Evolutionary conservation across 116 monocot genomes (phyloP).

Genomic region (Posidonia oceanica): DNA sequence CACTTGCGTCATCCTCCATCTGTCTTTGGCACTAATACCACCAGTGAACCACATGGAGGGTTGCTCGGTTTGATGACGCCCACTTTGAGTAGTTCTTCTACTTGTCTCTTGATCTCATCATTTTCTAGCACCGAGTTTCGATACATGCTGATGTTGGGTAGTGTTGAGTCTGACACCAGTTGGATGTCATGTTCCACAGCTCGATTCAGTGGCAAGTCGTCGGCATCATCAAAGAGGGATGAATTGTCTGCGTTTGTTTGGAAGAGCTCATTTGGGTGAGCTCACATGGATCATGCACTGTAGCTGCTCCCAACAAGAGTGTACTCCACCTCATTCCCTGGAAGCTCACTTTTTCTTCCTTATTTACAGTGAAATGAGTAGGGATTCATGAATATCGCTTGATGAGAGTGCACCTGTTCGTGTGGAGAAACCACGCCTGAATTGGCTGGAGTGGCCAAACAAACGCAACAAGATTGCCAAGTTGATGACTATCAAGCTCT

Average conservation of each 20-base stretch:
- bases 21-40: neutral
- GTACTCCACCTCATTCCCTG: no score
- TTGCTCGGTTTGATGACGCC: neutral
- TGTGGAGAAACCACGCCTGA: no score
- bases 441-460: no score
- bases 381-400: no score
- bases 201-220: neutral
- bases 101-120: neutral
- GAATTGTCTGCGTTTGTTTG: no score
- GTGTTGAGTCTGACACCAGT: neutral
- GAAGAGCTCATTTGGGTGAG: no score
- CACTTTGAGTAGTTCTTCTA: neutral
- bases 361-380: no score
- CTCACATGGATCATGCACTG: no score
- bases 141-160: neutral
- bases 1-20: slow-evolving; percentile 1
- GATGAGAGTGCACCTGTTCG: no score
- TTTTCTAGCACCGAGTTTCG: neutral
- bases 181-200: neutral
- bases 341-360: no score
- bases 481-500: neutral
- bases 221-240: neutral
- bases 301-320: no score
- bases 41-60: neutral
- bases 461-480: neutral